Evolutionary conservation across 2,329 filamentous ascomycete species (phyloP).

Genomic region (Pyrenophora seminiperda): DNA sequence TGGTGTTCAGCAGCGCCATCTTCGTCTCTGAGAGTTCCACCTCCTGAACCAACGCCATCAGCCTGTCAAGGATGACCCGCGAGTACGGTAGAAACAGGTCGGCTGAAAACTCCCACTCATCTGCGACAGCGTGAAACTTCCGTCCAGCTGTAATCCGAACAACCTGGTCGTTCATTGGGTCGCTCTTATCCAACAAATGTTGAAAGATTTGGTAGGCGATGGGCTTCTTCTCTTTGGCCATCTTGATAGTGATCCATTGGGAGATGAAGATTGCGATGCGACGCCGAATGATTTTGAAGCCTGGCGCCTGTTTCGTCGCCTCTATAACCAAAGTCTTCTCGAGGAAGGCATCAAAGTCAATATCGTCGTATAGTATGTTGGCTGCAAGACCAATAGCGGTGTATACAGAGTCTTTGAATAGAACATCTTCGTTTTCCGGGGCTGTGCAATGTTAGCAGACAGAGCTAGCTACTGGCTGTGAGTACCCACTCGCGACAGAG

Average conservation of each 20-base stretch:
- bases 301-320: slow-evolving; percentile 68
- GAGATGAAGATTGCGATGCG: slow-evolving; percentile 87
- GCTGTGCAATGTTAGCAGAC: slow-evolving; percentile 44
- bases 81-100: slow-evolving; percentile 79
- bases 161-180: slow-evolving; percentile 84
- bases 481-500: slow-evolving; percentile 68
- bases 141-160: slow-evolving; percentile 89
- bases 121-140: slow-evolving; percentile 77
- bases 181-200: slow-evolving; percentile 77
- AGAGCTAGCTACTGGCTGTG: background rate
- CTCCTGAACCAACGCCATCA: slow-evolving; percentile 79
- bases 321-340: slow-evolving; percentile 76
- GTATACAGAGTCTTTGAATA: slow-evolving; percentile 92
- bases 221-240: slow-evolving; percentile 69
- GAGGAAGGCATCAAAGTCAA: slow-evolving; percentile 85
- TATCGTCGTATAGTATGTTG: slow-evolving; percentile 70
- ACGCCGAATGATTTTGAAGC: slow-evolving; percentile 82
- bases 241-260: slow-evolving; percentile 84
- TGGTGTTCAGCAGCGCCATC: slow-evolving; percentile 85
- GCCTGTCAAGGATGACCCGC: slow-evolving; percentile 69
- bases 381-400: slow-evolving; percentile 88
- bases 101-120: slow-evolving; percentile 81
- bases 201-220: slow-evolving; percentile 88
- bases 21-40: slow-evolving; percentile 87
- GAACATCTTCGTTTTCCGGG: slow-evolving; percentile 69